These are phyloP conservation scores for Starmera stellimalicola DNA, from an alignment of 1,139 yeast species.

Conservation along the genomic window DNA sequence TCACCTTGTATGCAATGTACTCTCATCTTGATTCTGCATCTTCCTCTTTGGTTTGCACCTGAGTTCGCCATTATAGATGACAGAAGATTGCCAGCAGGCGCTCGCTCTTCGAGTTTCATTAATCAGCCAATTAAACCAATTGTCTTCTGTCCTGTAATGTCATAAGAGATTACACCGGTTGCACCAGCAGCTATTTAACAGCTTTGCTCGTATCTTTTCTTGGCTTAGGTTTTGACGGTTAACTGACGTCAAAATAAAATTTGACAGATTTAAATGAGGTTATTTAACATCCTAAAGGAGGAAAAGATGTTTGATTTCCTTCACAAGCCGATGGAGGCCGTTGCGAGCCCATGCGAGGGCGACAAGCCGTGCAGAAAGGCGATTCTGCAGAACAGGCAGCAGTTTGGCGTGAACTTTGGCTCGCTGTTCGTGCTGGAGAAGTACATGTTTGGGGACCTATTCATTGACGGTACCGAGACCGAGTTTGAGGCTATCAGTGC, in stretches of 20 bases:
- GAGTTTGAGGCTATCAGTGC: slow-evolving; percentile 68
- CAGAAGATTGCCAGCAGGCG: too few relatives aligned
- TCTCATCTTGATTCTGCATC: too few relatives aligned
- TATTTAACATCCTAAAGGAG: slow-evolving; percentile 1
- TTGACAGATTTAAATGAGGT: too few relatives aligned
- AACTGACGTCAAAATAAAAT: too few relatives aligned
- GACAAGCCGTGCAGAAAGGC: slow-evolving; percentile 14
- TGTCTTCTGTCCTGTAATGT: too few relatives aligned
- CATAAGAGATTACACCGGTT: too few relatives aligned
- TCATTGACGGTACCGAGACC: slow-evolving; percentile 42
- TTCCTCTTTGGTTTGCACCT: too few relatives aligned
- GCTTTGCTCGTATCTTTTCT: slow-evolving; percentile 6
- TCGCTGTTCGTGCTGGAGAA: slow-evolving; percentile 74
- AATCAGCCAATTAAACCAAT: too few relatives aligned
- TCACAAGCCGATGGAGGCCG: slow-evolving; percentile 12
- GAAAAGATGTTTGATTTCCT: neutral
- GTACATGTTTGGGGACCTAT: slow-evolving; percentile 55
- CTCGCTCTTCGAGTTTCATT: too few relatives aligned
- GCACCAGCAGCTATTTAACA: slow-evolving; percentile 2
- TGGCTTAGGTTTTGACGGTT: slow-evolving; percentile 7
- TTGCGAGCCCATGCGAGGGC: slow-evolving; percentile 22
- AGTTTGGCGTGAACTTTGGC: slow-evolving; percentile 85
- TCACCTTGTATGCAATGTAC: too few relatives aligned
- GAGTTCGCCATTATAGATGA: too few relatives aligned
- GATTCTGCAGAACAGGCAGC: slow-evolving; percentile 56